phyloP scores from a whole-genome alignment of 1,284 basidiomycete species.

The Cerioporus squamosus region DNA sequence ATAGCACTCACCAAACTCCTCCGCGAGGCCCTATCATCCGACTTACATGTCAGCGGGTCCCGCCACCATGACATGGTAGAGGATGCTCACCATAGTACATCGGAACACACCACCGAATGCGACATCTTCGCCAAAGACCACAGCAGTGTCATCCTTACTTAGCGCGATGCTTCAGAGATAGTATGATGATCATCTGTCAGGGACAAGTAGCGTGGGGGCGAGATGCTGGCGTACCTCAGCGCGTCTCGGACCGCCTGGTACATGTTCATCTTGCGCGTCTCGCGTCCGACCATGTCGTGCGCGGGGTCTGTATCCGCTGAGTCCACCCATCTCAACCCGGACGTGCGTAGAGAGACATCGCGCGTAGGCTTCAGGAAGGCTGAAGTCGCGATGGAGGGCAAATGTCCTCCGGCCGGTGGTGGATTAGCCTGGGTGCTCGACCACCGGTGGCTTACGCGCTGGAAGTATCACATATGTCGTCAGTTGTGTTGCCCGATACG shows the following conservation, averaged over 20 bases:
- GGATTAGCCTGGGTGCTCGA: conserved; percentile 55
- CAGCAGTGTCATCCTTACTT: conserved; percentile 83
- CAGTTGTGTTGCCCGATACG: not conserved
- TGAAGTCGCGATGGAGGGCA: conserved; percentile 71
- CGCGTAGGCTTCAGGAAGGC: conserved; percentile 62
- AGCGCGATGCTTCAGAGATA: conserved; percentile 69
- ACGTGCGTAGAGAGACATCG: conserved; percentile 72
- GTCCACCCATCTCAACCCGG: conserved; percentile 73
- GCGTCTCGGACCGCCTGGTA: conserved; percentile 92
- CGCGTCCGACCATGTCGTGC: conserved; percentile 67
- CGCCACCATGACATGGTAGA: not conserved
- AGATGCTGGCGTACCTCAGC: conserved; percentile 59
- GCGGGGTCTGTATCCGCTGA: conserved; percentile 50
- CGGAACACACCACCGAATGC: conserved; percentile 94
- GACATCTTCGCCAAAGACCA: conserved; percentile 94
- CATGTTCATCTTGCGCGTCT: conserved; percentile 89
- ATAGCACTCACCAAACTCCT: conserved; percentile 78
- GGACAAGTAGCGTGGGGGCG: conserved; percentile 1
- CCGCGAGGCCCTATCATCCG: conserved; percentile 76
- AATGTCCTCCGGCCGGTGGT: conserved; percentile 75
- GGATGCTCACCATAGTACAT: conserved; percentile 70
- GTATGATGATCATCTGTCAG: not conserved
- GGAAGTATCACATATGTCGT: not conserved
- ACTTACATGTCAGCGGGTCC: not conserved
- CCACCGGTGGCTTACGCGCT: conserved; percentile 40